These are phyloP conservation scores for Mycena galopus DNA, from an alignment of 768 basidiomycete species.

Conservation along the genomic window DNA sequence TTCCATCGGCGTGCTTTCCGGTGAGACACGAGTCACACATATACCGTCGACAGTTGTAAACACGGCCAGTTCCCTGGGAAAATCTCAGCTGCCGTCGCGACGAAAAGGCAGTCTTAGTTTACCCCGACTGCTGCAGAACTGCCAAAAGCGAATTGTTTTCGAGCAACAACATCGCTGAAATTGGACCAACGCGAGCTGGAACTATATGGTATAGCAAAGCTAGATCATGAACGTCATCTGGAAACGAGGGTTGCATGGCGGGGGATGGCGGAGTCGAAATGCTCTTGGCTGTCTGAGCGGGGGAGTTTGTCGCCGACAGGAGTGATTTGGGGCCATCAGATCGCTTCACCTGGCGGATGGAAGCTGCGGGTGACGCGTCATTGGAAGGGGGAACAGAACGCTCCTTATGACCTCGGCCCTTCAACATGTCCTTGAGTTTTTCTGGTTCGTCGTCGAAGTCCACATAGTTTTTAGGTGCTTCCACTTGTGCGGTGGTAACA, in stretches of 20 bases:
- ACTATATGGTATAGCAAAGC: conserved; percentile 59
- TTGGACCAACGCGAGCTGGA: conserved; percentile 57
- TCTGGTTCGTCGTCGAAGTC: conserved; percentile 88
- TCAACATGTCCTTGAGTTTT: conserved; percentile 80
- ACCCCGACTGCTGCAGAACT: conserved; percentile 78
- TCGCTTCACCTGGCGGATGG: conserved; percentile 39
- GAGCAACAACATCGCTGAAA: conserved; percentile 62
- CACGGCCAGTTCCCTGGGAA: conserved; percentile 64
- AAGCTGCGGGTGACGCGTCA: conserved; percentile 30
- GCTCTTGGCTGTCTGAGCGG: conserved; percentile 54
- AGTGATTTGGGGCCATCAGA: conserved; percentile 57
- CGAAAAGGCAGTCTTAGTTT: conserved; percentile 32
- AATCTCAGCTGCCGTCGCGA: not conserved
- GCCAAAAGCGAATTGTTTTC: conserved; percentile 59
- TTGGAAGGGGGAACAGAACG: conserved; percentile 37
- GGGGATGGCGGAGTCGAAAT: conserved; percentile 58
- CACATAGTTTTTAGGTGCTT: conserved; percentile 83
- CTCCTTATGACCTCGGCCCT: conserved; percentile 62
- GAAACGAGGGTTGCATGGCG: conserved; percentile 39
- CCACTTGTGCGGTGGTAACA: conserved; percentile 75
- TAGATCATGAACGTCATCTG: conserved; percentile 46
- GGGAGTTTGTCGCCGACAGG: conserved; percentile 61
- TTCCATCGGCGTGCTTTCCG: conserved; percentile 43
- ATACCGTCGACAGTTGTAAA: conserved; percentile 67
- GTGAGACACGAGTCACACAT: conserved; percentile 46